phyloP scores from a whole-genome alignment of 768 basidiomycete species.

The Rhizopogon vinicolor region DNA sequence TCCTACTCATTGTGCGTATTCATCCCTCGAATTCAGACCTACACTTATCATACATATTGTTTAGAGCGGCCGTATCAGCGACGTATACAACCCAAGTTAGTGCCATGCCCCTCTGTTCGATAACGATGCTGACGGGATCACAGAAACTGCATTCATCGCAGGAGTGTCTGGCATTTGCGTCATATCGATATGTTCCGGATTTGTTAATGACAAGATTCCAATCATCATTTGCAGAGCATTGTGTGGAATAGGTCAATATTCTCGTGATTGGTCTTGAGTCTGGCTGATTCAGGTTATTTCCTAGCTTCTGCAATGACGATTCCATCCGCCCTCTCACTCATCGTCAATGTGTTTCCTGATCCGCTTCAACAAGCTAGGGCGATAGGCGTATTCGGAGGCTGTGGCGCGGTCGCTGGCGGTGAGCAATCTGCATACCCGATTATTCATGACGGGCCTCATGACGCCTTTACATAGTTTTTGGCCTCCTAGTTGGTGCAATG shows the following conservation, averaged over 20 bases:
- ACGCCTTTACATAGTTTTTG: no score
- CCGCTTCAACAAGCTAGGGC: no score
- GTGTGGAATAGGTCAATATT: conserved; percentile 32
- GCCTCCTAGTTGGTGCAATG: no score
- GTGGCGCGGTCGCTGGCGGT: no score
- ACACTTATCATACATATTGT: no score
- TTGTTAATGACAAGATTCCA: conserved; percentile 30
- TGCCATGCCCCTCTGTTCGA: no score
- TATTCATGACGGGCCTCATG: no score
- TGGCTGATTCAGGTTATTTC: neutral
- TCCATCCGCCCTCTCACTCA: conserved; percentile 36
- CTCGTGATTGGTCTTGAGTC: neutral
- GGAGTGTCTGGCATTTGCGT: conserved; percentile 34
- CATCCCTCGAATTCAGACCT: no score
- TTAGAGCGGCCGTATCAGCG: no score
- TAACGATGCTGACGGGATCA: neutral
- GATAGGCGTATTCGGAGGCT: no score
- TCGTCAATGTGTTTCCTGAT: conserved; percentile 40
- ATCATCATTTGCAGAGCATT: conserved; percentile 44
- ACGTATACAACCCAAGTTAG: no score
- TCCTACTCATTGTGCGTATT: conserved; percentile 14
- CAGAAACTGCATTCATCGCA: conserved; percentile 32
- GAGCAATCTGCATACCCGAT: no score
- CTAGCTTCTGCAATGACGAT: conserved; percentile 38
- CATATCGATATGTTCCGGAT: conserved; percentile 18